Base-by-base conservation (phyloP, 106 monocot species). In the Acorus calamus region DNA sequence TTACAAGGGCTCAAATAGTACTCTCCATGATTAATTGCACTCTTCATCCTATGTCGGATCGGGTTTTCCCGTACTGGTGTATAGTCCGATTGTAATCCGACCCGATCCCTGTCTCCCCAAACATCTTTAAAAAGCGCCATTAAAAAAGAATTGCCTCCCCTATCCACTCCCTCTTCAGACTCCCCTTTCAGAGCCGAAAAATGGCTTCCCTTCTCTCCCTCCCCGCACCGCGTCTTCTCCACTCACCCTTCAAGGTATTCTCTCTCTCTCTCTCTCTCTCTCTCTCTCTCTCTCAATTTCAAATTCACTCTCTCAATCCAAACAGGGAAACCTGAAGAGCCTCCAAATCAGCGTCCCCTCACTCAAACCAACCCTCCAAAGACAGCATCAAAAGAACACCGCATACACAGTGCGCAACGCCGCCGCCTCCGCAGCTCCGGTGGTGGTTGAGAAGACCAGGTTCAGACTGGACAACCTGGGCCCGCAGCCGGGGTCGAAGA, bases 401-500 rank as follows among this genome's bases (percentile, higher is more conserved):
- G 14, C 8, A 14, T 56, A 51, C 7, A 49, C 69, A 0, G 52
- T 10, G 14, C 28, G 28, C 28, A 28, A 28, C 28, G 61, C 71
- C 0, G 49, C 66, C 48, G 6, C 76, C 0, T 4, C 56, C 4
- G 52, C 58, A 0, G 14, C 60, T 0, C 11, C 60, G 9, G 50
- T 67, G 2, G n/a, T 62, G 9, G 66, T 52, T 48, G 63, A 42
- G 13, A 6, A 59, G 7, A 53, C n/a, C 11, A 69, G 90, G 50
- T 85, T 96, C 64, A 68, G 94, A 58, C 76, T 96, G 5, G 77
- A 91, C 74, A 96, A 96, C 60, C 76, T 96, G 46, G 87, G 81
- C 1, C 94, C 94, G 12, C 94, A 94, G 80, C 75, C 71, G 3
- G 94, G 94, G 41, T 96, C 94, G 42, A 80, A 77, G 82, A 82